phyloP scores from a whole-genome alignment of 176 grass and related monocot genomes.

The Puccinellia tenuiflora region DNA sequence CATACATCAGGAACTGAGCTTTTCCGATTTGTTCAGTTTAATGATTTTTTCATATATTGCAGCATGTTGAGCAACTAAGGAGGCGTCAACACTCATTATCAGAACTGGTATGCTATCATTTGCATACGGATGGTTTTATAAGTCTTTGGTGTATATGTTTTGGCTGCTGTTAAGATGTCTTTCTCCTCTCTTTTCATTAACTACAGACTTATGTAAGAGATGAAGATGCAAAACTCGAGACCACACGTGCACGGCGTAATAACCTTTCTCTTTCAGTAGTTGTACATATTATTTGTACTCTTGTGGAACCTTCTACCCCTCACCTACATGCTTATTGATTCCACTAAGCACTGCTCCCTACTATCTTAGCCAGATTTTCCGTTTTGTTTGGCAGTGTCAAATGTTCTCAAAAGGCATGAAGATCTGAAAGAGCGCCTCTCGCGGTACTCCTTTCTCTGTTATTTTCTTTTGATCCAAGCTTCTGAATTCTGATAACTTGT shows the following conservation, averaged over 20 bases:
- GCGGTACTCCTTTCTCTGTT: constrained; percentile 35
- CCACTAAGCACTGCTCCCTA: background rate
- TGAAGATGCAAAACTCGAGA: constrained; percentile 58
- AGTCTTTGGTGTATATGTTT: background rate
- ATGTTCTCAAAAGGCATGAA: constrained; percentile 64
- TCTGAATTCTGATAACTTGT: background rate
- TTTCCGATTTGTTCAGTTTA: background rate
- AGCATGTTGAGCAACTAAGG: constrained; percentile 50
- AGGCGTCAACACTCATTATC: constrained; percentile 33
- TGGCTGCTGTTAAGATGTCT: background rate
- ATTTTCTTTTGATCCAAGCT: background rate
- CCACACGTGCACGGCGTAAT: constrained; percentile 53
- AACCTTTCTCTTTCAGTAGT: background rate
- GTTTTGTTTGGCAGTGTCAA: constrained; percentile 45
- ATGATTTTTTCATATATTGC: constrained; percentile 12
- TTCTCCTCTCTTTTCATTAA: background rate
- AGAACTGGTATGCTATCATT: constrained; percentile 26
- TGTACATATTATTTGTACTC: background rate
- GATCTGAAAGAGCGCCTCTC: constrained; percentile 68
- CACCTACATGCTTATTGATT: background rate
- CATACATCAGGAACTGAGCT: background rate
- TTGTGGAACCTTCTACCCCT: background rate
- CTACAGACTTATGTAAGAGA: constrained; percentile 54
- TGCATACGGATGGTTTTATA: background rate
- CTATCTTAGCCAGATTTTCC: background rate